phyloP scores from a whole-genome alignment of 371 early-diverging fungal genomes.

The Chytridium lagenaria region DNA sequence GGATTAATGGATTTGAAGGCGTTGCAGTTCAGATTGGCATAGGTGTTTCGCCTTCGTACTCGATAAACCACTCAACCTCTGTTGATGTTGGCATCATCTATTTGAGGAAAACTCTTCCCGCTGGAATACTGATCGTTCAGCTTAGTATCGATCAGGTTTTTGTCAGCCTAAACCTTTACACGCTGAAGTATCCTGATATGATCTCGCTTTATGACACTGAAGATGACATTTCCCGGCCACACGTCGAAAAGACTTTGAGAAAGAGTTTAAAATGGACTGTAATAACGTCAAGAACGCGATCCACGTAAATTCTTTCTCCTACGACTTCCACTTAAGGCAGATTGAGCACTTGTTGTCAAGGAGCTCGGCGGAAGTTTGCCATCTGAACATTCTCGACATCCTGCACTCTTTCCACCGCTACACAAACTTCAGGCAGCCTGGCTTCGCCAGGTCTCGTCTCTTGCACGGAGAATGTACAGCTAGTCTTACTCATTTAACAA shows the following conservation, averaged over 20 bases:
- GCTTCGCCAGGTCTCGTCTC: constrained; percentile 59
- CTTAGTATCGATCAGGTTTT: constrained; percentile 72
- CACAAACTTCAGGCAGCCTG: constrained; percentile 58
- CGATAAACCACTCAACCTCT: not conserved
- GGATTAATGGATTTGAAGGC: not conserved
- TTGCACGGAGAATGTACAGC: constrained; percentile 44
- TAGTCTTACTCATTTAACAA: constrained; percentile 26
- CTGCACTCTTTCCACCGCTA: constrained; percentile 67
- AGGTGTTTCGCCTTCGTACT: not conserved
- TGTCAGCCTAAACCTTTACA: constrained; percentile 76
- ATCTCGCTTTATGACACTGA: constrained; percentile 16
- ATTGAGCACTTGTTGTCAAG: constrained; percentile 65
- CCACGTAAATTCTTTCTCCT: constrained; percentile 81
- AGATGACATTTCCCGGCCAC: not conserved
- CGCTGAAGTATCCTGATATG: constrained; percentile 46
- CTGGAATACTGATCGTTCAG: constrained; percentile 77
- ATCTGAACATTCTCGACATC: constrained; percentile 67
- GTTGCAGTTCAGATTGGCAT: not conserved
- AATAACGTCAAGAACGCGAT: constrained; percentile 68
- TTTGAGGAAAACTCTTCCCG: constrained; percentile 67
- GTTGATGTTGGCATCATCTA: constrained; percentile 62
- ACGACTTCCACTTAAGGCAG: constrained; percentile 78
- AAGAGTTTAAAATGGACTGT: constrained; percentile 70
- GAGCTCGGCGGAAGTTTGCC: constrained; percentile 36
- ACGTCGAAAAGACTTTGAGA: constrained; percentile 57